A percentile compares a stretch with the other conserved stretches of the same genome.
Conservation (phyloP, 495 filamentous ascomycete genomes). For the Xylaria scruposa region DNA sequence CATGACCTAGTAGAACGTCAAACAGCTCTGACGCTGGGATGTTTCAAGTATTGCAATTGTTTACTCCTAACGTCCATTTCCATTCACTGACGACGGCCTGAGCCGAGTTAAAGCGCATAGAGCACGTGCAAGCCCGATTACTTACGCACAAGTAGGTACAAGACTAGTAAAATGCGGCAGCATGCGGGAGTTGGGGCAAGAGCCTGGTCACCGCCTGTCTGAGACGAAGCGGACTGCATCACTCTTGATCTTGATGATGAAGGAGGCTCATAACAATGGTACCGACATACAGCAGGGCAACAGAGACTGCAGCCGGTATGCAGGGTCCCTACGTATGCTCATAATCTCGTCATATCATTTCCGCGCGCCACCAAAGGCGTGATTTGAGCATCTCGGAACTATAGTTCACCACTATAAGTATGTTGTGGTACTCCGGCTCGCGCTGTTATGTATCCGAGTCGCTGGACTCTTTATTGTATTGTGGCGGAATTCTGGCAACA, state of each 20-base stretch:
- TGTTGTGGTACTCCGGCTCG: conserved; percentile 11
- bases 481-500: neutral
- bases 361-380: neutral
- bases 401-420: neutral
- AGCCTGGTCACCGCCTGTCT: conserved; percentile 8
- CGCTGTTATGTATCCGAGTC: conserved; percentile 5
- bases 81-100: neutral
- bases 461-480: neutral
- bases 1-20: neutral
- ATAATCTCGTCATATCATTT: conserved; percentile 5
- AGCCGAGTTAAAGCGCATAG: neutral
- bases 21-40: neutral
- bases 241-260: conserved; percentile 5
- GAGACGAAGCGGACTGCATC: neutral
- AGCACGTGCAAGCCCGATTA: neutral
- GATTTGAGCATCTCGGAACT: neutral
- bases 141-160: neutral
- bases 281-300: neutral
- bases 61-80: neutral
- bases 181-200: neutral
- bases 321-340: neutral
- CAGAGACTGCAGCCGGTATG: neutral
- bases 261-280: conserved; percentile 1
- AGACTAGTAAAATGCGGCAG: neutral
- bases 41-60: neutral